Conservation (phyloP, 164 flowering plant genomes). For the Litsea cubeba region DNA sequence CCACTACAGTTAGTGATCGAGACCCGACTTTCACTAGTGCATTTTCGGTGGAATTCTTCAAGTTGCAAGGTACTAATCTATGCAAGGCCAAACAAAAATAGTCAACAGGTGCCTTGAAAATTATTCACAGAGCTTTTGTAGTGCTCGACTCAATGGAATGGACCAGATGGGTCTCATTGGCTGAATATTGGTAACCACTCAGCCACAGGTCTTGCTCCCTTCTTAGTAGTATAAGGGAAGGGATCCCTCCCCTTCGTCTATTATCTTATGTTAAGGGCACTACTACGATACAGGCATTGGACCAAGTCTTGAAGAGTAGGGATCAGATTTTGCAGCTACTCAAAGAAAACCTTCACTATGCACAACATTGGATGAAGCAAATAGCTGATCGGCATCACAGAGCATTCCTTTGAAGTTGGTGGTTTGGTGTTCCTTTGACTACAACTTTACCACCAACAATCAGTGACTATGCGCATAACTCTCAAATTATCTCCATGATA, state of each 20-base stretch:
- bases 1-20: no score
- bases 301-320: neutral
- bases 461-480: neutral
- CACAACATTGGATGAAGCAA: slow-evolving; percentile 1
- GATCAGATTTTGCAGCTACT: neutral
- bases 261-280: neutral
- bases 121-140: slow-evolving; percentile 2
- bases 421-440: neutral
- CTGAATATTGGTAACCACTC: slow-evolving; percentile 13
- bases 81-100: slow-evolving; percentile 8
- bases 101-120: slow-evolving; percentile 1
- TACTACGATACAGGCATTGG: neutral
- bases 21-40: no score
- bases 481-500: neutral
- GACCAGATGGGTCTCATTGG: slow-evolving; percentile 2
- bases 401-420: neutral
- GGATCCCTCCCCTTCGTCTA: neutral
- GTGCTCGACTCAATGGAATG: neutral
- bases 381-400: neutral
- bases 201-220: slow-evolving; percentile 3
- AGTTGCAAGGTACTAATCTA: no score
- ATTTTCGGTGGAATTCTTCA: no score
- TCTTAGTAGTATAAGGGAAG: slow-evolving; percentile 1
- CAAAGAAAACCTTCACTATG: neutral
- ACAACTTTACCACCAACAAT: neutral